Percentiles rank a stretch among this genome's conserved stretches.
phyloP scores from a whole-genome alignment of 169 alveolate genomes.

The Eimeria necatrix region DNA sequence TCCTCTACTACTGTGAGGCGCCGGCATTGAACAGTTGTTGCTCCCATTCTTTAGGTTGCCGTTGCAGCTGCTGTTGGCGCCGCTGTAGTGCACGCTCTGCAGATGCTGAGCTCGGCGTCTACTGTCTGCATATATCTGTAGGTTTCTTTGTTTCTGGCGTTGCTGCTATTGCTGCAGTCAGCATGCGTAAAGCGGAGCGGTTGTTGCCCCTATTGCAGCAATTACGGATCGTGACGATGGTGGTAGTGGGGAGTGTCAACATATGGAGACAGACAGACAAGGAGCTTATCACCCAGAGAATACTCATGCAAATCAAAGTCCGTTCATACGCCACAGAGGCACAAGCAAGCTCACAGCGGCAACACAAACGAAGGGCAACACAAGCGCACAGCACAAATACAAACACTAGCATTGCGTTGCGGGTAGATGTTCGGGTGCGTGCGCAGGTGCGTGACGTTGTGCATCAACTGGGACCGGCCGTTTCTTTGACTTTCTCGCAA shows the following conservation, averaged over 20 bases:
- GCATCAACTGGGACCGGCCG: constrained; percentile 26
- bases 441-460: constrained; percentile 30
- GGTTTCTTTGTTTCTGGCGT: background rate
- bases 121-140: background rate
- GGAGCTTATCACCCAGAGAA: constrained; percentile 90
- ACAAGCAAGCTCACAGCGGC: no score
- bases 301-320: constrained; percentile 88
- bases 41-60: background rate
- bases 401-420: no score
- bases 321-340: background rate
- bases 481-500: background rate
- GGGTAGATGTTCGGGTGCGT: background rate
- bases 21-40: background rate
- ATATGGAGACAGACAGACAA: constrained; percentile 93
- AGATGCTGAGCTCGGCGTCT: background rate
- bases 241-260: constrained; percentile 85
- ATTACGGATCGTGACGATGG: constrained; percentile 54
- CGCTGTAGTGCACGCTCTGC: background rate
- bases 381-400: no score
- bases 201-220: constrained; percentile 53
- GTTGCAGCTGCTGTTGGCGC: background rate
- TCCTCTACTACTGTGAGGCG: constrained; percentile 57
- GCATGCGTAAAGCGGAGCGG: constrained; percentile 67
- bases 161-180: constrained; percentile 46
- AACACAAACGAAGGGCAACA: background rate